Evolutionary conservation across 2,329 filamentous ascomycete species (phyloP), one percentile per base, ranked within the genome.

Genomic region (Akanthomyces muscarius): DNA sequence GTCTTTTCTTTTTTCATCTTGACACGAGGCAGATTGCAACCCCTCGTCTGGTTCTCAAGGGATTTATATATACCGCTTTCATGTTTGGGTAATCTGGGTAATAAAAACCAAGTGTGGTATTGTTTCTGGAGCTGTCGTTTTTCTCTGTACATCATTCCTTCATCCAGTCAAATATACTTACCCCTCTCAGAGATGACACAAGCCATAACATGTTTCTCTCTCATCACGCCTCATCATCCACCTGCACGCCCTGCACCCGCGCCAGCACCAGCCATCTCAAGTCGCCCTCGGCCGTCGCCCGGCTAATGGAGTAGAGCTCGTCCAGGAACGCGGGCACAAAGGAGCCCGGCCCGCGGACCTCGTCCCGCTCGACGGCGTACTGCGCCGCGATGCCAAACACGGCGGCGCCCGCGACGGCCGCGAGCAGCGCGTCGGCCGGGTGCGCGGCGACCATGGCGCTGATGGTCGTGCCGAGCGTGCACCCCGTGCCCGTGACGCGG

Each of bases 281-380:
- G 65, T 86, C 77, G 0, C 80, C 81, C 5, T 72, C 70, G 0
- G 74, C 76, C 3, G 83, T 83, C 38, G 78, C 78, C 66, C 77
- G 77, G 61, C 84, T 75, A 21, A 86, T 69, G 28, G 73, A 72
- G 68, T 81, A 82, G 66, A 89, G 69, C 75, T 85, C 89, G 69
- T 98, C 94, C 48, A 97, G 77, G 70, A 97, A 93, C 0, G 88
- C 88, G 0, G 92, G 89, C 14, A 96, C 87, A 78, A 97, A 97
- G 0, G 87, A 91, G 0, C 94, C 94, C 0, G 94, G 92, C 0
- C 94, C 94, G 64, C 80, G 81, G 3, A 95, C 91, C 66, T 87
- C 82, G 0, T 77, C 64, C 59, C 86, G 79, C 70, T 84, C 84
- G 0, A 90, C 90, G 0, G 87, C 86, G 57, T 78, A 76, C 76